These are phyloP conservation scores for Trichosanthes truncata DNA, from an alignment of 306 rosid species.

Conservation along the genomic window DNA sequence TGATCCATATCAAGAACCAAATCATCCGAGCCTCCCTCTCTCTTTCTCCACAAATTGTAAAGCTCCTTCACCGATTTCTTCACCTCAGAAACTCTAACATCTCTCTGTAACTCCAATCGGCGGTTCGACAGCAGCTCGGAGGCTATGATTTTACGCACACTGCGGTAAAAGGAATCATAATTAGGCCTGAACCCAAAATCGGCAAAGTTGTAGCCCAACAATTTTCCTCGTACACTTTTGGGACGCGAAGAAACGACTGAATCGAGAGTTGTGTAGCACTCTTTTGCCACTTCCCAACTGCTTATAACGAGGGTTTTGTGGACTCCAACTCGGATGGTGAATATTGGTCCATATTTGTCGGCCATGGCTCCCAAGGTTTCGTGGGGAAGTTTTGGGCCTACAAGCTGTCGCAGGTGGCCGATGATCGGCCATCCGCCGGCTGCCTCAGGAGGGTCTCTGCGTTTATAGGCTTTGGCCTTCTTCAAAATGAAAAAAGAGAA, in stretches of 20 bases:
- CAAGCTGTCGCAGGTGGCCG: conserved; percentile 39
- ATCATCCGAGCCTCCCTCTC: conserved; percentile 17
- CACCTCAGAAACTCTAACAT: conserved; percentile 20
- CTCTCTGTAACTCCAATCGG: conserved; percentile 21
- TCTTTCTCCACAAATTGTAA: conserved; percentile 13
- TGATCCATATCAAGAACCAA: conserved; percentile 17
- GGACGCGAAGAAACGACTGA: conserved; percentile 23
- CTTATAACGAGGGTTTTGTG: conserved; percentile 19
- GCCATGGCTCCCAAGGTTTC: conserved; percentile 33
- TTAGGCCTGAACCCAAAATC: conserved; percentile 20
- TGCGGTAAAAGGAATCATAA: conserved; percentile 27
- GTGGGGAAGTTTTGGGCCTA: conserved; percentile 18
- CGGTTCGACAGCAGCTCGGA: conserved; percentile 30
- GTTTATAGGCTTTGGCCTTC: neutral
- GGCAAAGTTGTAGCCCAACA: conserved; percentile 28
- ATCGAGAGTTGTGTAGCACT: conserved; percentile 32
- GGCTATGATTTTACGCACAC: conserved; percentile 25
- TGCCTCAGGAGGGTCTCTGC: conserved; percentile 20
- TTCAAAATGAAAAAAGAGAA: neutral
- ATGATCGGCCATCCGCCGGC: conserved; percentile 56
- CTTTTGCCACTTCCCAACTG: conserved; percentile 24
- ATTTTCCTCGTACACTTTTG: neutral
- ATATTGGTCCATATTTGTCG: conserved; percentile 28
- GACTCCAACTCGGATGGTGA: conserved; percentile 21
- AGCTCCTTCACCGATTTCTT: conserved; percentile 17